These are phyloP conservation scores for Juglanconis oblonga DNA, from an alignment of 2,329 filamentous ascomycete species.

Conservation along the genomic window DNA sequence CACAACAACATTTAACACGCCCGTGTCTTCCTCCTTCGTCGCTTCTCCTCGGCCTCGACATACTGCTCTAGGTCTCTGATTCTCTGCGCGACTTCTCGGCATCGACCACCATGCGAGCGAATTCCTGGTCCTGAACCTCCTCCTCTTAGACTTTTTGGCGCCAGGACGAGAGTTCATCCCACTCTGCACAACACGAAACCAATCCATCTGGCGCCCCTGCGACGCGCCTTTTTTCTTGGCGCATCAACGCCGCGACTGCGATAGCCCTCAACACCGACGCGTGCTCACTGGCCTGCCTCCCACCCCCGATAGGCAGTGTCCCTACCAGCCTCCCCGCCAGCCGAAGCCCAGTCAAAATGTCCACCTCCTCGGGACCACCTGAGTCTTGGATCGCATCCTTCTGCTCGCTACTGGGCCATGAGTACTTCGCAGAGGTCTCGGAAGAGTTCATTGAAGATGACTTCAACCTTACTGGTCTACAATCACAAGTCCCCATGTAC, in stretches of 20 bases:
- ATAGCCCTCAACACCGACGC: neutral
- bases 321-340: neutral
- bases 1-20: neutral
- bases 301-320: neutral
- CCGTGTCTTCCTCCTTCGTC: neutral
- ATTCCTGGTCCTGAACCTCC: neutral
- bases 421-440: conserved; percentile 98
- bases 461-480: conserved; percentile 95
- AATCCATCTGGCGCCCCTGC: neutral
- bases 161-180: conserved; percentile 4
- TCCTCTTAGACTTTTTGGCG: conserved; percentile 1
- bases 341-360: conserved; percentile 41
- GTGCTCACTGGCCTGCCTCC: neutral
- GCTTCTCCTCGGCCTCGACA: neutral
- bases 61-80: neutral
- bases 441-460: conserved; percentile 99
- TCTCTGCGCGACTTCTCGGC: conserved; percentile 2
- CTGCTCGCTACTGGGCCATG: conserved; percentile 90
- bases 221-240: neutral
- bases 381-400: conserved; percentile 99
- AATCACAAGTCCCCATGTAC: conserved; percentile 96
- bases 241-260: neutral
- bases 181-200: conserved; percentile 7
- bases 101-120: conserved; percentile 1
- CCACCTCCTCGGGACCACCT: conserved; percentile 57